These are phyloP conservation scores for Hanseniaspora gamundiae DNA, from an alignment of 1,139 yeast genomes.

Conservation along the genomic window DNA sequence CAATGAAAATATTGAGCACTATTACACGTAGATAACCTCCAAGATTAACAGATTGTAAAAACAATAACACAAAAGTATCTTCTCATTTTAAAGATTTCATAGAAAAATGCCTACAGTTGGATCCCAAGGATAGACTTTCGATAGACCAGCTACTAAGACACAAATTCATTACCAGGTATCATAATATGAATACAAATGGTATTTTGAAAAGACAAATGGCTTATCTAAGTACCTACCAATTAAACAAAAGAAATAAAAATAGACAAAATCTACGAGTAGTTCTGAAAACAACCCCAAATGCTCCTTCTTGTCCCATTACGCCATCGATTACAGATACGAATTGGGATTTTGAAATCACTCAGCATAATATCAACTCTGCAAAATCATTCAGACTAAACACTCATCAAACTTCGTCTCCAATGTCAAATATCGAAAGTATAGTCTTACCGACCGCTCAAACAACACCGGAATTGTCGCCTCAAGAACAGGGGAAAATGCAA, in stretches of 20 bases:
- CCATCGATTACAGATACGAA: no score
- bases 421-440: no score
- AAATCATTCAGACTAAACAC: no score
- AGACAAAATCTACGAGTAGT: conserved; percentile 1
- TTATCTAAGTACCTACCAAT: conserved; percentile 12
- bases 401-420: no score
- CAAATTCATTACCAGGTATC: conserved; percentile 29
- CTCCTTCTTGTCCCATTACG: no score
- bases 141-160: conserved; percentile 35
- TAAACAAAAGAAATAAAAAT: conserved; percentile 15
- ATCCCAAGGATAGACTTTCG: conserved; percentile 42
- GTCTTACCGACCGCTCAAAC: no score
- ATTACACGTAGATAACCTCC: conserved; percentile 68
- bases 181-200: conserved; percentile 8
- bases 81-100: conserved; percentile 49
- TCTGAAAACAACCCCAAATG: conserved; percentile 3
- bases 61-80: conserved; percentile 30
- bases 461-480: no score
- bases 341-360: no score
- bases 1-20: conserved; percentile 60
- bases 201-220: conserved; percentile 22
- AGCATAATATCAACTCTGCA: no score
- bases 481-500: conserved; percentile 2
- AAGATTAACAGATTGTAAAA: conserved; percentile 29
- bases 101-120: conserved; percentile 43